Percentiles rank a stretch among this genome's conserved stretches.
These are phyloP conservation scores for Alternaria tenuissima DNA, from an alignment of 2,329 filamentous ascomycete genomes.

Conservation along the genomic window DNA sequence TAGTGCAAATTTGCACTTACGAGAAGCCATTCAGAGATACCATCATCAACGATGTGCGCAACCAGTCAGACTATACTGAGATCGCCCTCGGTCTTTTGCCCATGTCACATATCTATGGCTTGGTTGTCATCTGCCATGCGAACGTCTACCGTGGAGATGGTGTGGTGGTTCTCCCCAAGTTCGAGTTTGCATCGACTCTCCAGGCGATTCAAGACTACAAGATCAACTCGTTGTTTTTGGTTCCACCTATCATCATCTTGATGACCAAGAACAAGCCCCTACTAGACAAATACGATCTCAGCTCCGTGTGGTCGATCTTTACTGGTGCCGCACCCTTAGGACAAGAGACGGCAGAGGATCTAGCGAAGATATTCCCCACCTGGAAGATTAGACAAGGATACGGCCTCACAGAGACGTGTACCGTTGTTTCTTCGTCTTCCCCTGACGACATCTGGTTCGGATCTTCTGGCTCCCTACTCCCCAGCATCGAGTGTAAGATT, in stretches of 20 bases:
- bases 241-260: conserved; percentile 81
- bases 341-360: conserved; percentile 72
- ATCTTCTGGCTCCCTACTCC: conserved; percentile 74
- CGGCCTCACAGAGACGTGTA: conserved; percentile 79
- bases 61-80: conserved; percentile 58
- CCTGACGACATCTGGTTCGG: conserved; percentile 73
- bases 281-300: conserved; percentile 74
- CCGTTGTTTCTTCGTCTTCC: conserved; percentile 70
- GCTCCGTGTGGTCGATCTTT: conserved; percentile 70
- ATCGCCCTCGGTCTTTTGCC: conserved; percentile 74
- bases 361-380: conserved; percentile 67
- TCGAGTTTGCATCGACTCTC: conserved; percentile 73
- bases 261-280: conserved; percentile 71
- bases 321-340: conserved; percentile 82
- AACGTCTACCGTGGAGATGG: conserved; percentile 76
- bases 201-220: conserved; percentile 72
- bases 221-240: conserved; percentile 72
- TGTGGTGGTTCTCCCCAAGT: conserved; percentile 76
- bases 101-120: conserved; percentile 82
- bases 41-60: conserved; percentile 41
- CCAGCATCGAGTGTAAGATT: conserved; percentile 71
- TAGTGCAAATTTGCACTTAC: conserved; percentile 65
- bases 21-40: conserved; percentile 58
- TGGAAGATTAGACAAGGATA: conserved; percentile 77
- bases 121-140: conserved; percentile 74